These are phyloP conservation scores for Suillus ampliporus DNA, from an alignment of 768 basidiomycete genomes.

Conservation along the genomic window DNA sequence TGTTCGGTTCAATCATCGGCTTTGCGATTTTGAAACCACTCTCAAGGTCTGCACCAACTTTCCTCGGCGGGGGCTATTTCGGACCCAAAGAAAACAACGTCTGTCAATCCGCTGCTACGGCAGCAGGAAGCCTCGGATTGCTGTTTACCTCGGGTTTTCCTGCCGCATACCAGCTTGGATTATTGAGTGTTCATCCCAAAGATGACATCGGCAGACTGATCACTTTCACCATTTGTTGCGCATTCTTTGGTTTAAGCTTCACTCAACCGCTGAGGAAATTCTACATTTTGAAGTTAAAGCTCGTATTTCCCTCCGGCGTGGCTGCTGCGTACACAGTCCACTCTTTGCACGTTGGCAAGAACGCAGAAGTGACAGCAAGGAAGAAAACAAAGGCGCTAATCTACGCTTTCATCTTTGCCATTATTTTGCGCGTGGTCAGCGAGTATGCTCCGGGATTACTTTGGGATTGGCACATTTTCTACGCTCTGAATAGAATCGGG, in stretches of 20 bases:
- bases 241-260: slow-evolving; percentile 71
- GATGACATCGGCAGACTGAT: slow-evolving; percentile 62
- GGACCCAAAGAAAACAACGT: slow-evolving; percentile 63
- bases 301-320: slow-evolving; percentile 66
- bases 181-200: slow-evolving; percentile 52
- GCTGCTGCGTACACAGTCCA: slow-evolving; percentile 70
- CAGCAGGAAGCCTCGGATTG: slow-evolving; percentile 61
- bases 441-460: slow-evolving; percentile 63
- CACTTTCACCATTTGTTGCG: slow-evolving; percentile 54
- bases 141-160: slow-evolving; percentile 62
- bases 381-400: slow-evolving; percentile 60
- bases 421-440: slow-evolving; percentile 59
- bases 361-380: slow-evolving; percentile 53
- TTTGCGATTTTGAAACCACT: slow-evolving; percentile 65
- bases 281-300: slow-evolving; percentile 65
- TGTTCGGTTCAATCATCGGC: slow-evolving; percentile 47
- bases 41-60: slow-evolving; percentile 50
- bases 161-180: slow-evolving; percentile 60
- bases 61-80: slow-evolving; percentile 57
- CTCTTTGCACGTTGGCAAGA: slow-evolving; percentile 56
- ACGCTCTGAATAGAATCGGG: slow-evolving; percentile 61
- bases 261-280: slow-evolving; percentile 63
- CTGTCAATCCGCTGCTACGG: slow-evolving; percentile 28
- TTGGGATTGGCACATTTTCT: slow-evolving; percentile 68
- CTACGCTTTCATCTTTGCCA: slow-evolving; percentile 49